phyloP scores from a whole-genome alignment of 106 monocot species.

The Apostasia shenzhenica region DNA sequence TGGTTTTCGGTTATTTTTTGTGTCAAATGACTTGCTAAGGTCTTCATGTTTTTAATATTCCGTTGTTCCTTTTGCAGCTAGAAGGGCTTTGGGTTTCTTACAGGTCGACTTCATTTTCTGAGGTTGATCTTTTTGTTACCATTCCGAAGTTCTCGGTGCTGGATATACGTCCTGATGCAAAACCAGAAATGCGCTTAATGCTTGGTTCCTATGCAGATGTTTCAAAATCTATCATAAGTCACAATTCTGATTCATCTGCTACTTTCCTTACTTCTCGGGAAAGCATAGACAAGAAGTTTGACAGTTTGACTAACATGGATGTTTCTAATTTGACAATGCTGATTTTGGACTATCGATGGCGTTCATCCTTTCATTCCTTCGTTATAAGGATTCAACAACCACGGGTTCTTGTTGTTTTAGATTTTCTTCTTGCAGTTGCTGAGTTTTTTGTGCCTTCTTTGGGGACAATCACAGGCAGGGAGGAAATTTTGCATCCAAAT shows the following conservation, averaged over 20 bases:
- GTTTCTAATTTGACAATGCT: slow-evolving; percentile 78
- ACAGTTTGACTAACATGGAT: slow-evolving; percentile 17
- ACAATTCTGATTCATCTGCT: slow-evolving; percentile 9
- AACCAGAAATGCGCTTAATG: slow-evolving; percentile 93
- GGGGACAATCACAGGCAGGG: slow-evolving; percentile 69
- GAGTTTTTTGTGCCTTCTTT: slow-evolving; percentile 90
- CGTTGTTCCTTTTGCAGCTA: slow-evolving; percentile 35
- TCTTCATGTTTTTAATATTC: background rate
- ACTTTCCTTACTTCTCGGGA: slow-evolving; percentile 10
- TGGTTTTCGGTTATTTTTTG: background rate
- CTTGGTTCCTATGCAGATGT: slow-evolving; percentile 70
- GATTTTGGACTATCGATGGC: slow-evolving; percentile 83
- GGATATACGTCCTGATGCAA: slow-evolving; percentile 86
- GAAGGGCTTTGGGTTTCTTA: slow-evolving; percentile 96
- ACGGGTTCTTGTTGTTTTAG: slow-evolving; percentile 83
- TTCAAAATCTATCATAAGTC: slow-evolving; percentile 24
- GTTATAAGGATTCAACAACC: slow-evolving; percentile 92
- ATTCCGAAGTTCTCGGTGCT: slow-evolving; percentile 80
- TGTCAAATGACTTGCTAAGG: background rate
- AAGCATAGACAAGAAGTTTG: background rate
- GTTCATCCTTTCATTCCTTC: slow-evolving; percentile 69
- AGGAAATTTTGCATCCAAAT: slow-evolving; percentile 63
- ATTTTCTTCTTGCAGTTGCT: slow-evolving; percentile 83
- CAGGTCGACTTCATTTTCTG: slow-evolving; percentile 65
- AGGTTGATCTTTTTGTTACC: slow-evolving; percentile 79